Percentiles rank a stretch among this genome's conserved stretches.
These are phyloP conservation scores for Cutaneotrichosporon cavernicola DNA, from an alignment of 1,284 basidiomycete genomes.

Conservation along the genomic window DNA sequence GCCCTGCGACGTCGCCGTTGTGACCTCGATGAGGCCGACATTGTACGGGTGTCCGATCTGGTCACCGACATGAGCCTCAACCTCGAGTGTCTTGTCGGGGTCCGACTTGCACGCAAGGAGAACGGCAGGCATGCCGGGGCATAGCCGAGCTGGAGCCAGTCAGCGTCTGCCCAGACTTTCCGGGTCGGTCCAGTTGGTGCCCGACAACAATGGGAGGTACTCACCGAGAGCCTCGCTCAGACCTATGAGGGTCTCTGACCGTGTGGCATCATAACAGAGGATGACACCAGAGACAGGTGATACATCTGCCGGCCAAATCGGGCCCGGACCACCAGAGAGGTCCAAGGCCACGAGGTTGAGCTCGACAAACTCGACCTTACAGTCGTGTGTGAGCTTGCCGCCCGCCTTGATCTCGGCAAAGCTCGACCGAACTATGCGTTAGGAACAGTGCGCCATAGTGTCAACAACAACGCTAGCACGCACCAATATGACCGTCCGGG, in stretches of 20 bases:
- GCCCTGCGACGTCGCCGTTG: conserved; percentile 39
- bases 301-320: conserved; percentile 36
- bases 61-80: conserved; percentile 47
- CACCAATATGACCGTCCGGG: conserved; percentile 28
- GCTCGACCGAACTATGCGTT: conserved; percentile 36
- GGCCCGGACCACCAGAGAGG: conserved; percentile 15
- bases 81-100: conserved; percentile 34
- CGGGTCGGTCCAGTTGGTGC: conserved; percentile 5
- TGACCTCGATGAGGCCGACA: conserved; percentile 52
- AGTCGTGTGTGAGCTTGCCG: conserved; percentile 35
- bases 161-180: background rate
- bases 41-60: conserved; percentile 49
- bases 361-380: conserved; percentile 48
- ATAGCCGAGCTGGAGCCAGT: conserved; percentile 28
- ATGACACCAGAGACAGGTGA: conserved; percentile 43
- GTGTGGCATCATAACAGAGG: conserved; percentile 49
- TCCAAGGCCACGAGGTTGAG: conserved; percentile 38
- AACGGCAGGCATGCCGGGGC: conserved; percentile 38
- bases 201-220: conserved; percentile 16
- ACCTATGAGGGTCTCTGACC: conserved; percentile 35
- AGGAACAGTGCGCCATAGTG: conserved; percentile 10
- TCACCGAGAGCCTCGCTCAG: conserved; percentile 43
- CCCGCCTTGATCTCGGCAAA: conserved; percentile 42
- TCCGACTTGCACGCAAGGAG: conserved; percentile 53
- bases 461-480: conserved; percentile 6